phyloP scores from a whole-genome alignment of 202 grass and related monocot genomes.

The Setaria italica region DNA sequence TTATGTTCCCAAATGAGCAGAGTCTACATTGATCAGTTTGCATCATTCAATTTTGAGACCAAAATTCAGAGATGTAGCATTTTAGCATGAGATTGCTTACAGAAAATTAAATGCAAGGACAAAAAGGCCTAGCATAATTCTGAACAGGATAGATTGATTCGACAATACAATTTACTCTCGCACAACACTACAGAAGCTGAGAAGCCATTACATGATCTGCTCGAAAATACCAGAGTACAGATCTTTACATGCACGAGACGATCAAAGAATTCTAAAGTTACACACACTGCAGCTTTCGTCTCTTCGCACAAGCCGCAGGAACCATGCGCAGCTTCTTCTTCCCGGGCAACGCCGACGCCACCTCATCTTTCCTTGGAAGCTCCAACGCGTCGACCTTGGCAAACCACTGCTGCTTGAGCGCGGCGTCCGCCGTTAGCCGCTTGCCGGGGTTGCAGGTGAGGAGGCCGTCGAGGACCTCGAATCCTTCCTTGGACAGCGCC shows the following conservation, averaged over 20 bases:
- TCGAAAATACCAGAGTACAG: neutral
- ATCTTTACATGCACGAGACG: neutral
- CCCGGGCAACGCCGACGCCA: neutral
- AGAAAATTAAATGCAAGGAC: too few species aligned
- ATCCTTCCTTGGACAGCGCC: conserved; percentile 31
- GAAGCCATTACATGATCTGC: neutral
- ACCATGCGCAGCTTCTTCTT: neutral
- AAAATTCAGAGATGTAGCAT: too few species aligned
- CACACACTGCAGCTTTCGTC: neutral
- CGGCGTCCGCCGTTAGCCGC: conserved; percentile 44
- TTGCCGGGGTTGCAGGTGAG: conserved; percentile 40
- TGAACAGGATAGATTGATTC: neutral
- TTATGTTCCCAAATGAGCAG: too few species aligned
- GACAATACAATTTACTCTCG: neutral
- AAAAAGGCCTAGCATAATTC: too few species aligned
- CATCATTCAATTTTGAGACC: too few species aligned
- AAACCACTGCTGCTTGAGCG: conserved; percentile 45
- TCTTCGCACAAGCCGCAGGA: neutral
- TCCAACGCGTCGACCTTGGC: neutral
- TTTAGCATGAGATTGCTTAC: too few species aligned
- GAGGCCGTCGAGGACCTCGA: conserved; percentile 43
- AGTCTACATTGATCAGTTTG: too few species aligned
- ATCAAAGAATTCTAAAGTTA: neutral
- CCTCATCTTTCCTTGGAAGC: neutral
- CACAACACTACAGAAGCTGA: neutral